Evolutionary conservation across 1,139 yeast genomes (phyloP), one percentile per base, ranked within the genome.

Genomic region (Zhuliangozyma parablackwelliae): DNA sequence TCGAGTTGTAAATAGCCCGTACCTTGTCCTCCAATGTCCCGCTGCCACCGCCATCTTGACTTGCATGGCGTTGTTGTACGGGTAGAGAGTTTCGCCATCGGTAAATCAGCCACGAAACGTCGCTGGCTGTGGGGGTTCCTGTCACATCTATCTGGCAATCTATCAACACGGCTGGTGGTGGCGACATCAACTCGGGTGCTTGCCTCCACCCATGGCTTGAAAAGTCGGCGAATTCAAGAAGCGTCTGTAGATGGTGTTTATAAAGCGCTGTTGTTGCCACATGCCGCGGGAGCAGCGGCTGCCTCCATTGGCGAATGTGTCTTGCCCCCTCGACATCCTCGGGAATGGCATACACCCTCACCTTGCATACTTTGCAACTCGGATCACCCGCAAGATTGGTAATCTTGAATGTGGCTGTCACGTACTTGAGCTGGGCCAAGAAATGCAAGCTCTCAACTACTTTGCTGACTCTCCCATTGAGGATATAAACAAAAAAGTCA

Each of bases 321-420:
- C 64, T 45, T 7, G 61, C 52, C 0, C 75, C 73, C 0, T 53
- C 51, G 1, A 66, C 50, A 53, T 80, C 84, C 3, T 48, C 42
- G 0, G 82, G 80, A 1, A 80, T 48, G 2, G 62, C 54, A 45
- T 78, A 80, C 1, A 80, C 46, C 41, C 87, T 59, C 2, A 78
- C 56, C 37, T 52, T 64, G 33, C 60, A 61, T 5, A 63, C 35
- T 2, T 43, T 25, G 3, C 46, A 25, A 10, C 26, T 13, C 5
- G 31, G 30, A 11, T 32, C 32, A 10, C 31, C 32, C 13, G 32
- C 26, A 2, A 44, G 30, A 2, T 41, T 36, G 8, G 54, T 30
- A 4, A 60, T 37, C 36, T 52, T 63, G 50, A 63, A 79, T 0
- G 84, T 78, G 4, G 76, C 66, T 51, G 68, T 60, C 5, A 69